Percentiles rank a stretch among this genome's conserved stretches.
Evolutionary conservation across 129 eudicot genomes (phyloP).

Genomic region (Lonicera japonica): DNA sequence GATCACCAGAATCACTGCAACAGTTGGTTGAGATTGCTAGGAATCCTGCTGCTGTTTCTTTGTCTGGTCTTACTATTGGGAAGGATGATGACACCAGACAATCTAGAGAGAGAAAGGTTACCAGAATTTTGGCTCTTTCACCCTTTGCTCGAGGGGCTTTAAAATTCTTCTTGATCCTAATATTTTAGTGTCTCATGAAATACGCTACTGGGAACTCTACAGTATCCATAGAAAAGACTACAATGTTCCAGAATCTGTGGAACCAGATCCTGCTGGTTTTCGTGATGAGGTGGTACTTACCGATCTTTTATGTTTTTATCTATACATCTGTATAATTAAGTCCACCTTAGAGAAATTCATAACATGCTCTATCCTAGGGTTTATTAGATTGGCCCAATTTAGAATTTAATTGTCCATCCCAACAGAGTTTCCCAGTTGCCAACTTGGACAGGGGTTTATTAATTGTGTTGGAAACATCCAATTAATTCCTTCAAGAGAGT

Average conservation of each 20-base stretch:
- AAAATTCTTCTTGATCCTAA: neutral
- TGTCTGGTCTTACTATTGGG: conserved; percentile 29
- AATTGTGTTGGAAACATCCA: no score
- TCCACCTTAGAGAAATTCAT: no score
- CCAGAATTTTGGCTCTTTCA: neutral
- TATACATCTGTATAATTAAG: no score
- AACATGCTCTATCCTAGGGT: no score
- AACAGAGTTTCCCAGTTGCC: no score
- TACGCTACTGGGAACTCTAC: conserved; percentile 47
- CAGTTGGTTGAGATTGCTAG: conserved; percentile 72
- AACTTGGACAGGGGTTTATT: no score
- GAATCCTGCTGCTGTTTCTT: conserved; percentile 49
- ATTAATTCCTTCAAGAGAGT: no score
- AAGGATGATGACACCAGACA: conserved; percentile 55
- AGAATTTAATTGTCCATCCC: no score
- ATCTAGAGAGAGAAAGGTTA: conserved; percentile 76
- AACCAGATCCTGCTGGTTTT: conserved; percentile 70
- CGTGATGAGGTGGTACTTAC: conserved; percentile 57
- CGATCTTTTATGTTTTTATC: neutral
- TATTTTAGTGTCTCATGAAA: conserved; percentile 15
- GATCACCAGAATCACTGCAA: conserved; percentile 81
- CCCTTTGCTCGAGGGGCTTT: conserved; percentile 3
- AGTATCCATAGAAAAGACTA: conserved; percentile 50
- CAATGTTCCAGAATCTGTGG: conserved; percentile 41
- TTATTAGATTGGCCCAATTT: no score